Conservation (phyloP, 2,329 filamentous ascomycete species). For the Venturia pyrina region DNA sequence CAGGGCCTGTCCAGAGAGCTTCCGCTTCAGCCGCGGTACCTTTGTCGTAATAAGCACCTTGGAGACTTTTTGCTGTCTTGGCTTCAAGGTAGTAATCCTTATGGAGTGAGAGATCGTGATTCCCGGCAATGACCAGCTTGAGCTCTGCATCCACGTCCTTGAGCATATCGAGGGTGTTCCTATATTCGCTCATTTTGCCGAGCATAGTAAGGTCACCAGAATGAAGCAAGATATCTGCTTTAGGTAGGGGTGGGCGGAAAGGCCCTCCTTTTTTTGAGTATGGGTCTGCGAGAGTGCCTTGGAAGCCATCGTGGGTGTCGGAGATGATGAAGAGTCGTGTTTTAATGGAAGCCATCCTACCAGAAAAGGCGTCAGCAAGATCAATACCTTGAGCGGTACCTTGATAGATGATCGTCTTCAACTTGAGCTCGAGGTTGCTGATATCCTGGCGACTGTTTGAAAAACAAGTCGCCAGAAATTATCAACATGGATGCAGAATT, state of each 20-base stretch:
- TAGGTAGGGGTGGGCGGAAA: conserved; percentile 25
- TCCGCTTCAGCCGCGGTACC: conserved; percentile 23
- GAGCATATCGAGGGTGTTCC: conserved; percentile 37
- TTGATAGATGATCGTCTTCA: too few relatives aligned
- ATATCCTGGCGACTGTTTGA: too few relatives aligned
- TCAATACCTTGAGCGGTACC: too few relatives aligned
- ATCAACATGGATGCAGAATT: too few relatives aligned
- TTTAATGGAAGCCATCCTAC: background rate
- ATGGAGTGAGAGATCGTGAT: conserved; percentile 52
- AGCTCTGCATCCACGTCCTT: conserved; percentile 40
- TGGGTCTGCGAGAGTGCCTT: background rate
- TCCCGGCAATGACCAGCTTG: conserved; percentile 54
- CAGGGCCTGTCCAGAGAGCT: conserved; percentile 37
- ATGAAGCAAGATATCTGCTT: conserved; percentile 45
- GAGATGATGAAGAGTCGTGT: conserved; percentile 4
- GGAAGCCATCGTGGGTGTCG: background rate
- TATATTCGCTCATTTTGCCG: conserved; percentile 39
- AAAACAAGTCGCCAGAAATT: too few relatives aligned
- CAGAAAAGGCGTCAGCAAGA: too few relatives aligned
- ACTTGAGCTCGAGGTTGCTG: too few relatives aligned
- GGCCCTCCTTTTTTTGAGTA: background rate
- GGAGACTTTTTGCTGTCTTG: conserved; percentile 21
- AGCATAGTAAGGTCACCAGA: conserved; percentile 49
- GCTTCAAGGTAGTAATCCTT: conserved; percentile 32
- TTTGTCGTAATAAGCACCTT: conserved; percentile 18